Percentiles rank a stretch among this genome's conserved stretches.
These are phyloP conservation scores for Apiospora saccharicola DNA, from an alignment of 2,329 filamentous ascomycete genomes.

Conservation along the genomic window DNA sequence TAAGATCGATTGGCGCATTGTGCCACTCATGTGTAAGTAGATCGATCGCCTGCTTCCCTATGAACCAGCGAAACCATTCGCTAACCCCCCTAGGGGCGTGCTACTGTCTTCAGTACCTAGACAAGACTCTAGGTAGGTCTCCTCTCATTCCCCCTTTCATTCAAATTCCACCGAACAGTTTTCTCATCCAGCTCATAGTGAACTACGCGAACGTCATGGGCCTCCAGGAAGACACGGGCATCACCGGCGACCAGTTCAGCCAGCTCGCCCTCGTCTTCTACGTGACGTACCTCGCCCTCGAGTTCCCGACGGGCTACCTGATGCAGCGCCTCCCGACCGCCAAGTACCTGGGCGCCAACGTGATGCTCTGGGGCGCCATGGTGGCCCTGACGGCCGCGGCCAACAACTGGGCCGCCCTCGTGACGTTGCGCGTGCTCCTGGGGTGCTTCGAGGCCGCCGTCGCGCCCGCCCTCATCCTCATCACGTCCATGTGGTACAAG, in stretches of 20 bases:
- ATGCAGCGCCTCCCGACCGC: slow-evolving; percentile 62
- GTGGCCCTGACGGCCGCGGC: slow-evolving; percentile 56
- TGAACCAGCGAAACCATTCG: neutral
- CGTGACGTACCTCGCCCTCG: slow-evolving; percentile 42
- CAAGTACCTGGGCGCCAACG: slow-evolving; percentile 58
- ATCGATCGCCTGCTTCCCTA: too few relatives aligned
- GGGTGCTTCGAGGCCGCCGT: slow-evolving; percentile 63
- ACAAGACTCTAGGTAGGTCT: slow-evolving; percentile 40
- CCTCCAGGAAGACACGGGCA: slow-evolving; percentile 39
- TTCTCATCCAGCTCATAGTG: slow-evolving; percentile 29
- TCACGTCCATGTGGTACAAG: slow-evolving; percentile 63
- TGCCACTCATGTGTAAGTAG: slow-evolving; percentile 41
- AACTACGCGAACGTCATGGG: slow-evolving; percentile 44
- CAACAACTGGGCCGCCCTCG: slow-evolving; percentile 57
- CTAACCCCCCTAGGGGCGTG: slow-evolving; percentile 36
- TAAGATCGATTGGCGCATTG: slow-evolving; percentile 41
- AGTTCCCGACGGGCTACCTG: slow-evolving; percentile 49
- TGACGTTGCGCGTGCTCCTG: slow-evolving; percentile 57
- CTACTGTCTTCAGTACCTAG: slow-evolving; percentile 42
- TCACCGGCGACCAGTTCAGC: slow-evolving; percentile 40
- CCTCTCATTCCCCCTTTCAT: neutral
- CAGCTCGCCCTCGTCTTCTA: slow-evolving; percentile 44
- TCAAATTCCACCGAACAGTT: neutral
- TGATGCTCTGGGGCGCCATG: slow-evolving; percentile 55
- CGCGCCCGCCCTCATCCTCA: slow-evolving; percentile 60